Evolutionary conservation across 345 rosid species (phyloP).

Genomic region (Brassica rapa): DNA sequence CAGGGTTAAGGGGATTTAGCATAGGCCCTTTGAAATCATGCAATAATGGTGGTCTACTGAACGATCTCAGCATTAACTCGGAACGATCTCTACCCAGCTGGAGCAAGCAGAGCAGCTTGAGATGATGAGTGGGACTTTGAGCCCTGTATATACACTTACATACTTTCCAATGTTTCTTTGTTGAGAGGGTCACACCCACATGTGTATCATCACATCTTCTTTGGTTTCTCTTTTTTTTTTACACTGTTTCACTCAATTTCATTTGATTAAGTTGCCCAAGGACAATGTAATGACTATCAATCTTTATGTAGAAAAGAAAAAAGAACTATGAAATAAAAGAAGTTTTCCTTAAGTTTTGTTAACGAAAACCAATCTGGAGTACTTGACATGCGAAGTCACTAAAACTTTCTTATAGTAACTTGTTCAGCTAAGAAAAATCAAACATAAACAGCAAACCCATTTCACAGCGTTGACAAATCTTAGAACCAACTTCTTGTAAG

Average conservation of each 20-base stretch:
- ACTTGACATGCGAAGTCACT: slow-evolving; percentile 13
- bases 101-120: slow-evolving; percentile 44
- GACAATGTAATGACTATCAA: not conserved
- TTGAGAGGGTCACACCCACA: slow-evolving; percentile 9
- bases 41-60: slow-evolving; percentile 25
- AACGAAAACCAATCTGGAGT: slow-evolving; percentile 20
- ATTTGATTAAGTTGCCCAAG: not conserved
- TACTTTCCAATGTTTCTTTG: slow-evolving; percentile 22
- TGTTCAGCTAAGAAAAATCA: slow-evolving; percentile 10
- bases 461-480: slow-evolving; percentile 11
- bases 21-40: slow-evolving; percentile 57
- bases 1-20: slow-evolving; percentile 59
- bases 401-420: slow-evolving; percentile 7
- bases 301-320: not conserved
- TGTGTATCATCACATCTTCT: slow-evolving; percentile 17
- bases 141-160: slow-evolving; percentile 26
- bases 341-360: not conserved
- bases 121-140: slow-evolving; percentile 35
- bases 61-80: slow-evolving; percentile 65
- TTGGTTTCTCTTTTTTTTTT: not conserved
- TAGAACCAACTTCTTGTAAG: slow-evolving; percentile 11
- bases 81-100: slow-evolving; percentile 53
- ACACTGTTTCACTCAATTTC: slow-evolving; percentile 15
- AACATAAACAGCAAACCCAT: slow-evolving; percentile 15
- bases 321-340: not conserved